A percentile compares a stretch with the other conserved stretches of the same genome.
Evolutionary conservation across 176 grass and related monocot species (phyloP).

Genomic region (Zoysia pacifica): DNA sequence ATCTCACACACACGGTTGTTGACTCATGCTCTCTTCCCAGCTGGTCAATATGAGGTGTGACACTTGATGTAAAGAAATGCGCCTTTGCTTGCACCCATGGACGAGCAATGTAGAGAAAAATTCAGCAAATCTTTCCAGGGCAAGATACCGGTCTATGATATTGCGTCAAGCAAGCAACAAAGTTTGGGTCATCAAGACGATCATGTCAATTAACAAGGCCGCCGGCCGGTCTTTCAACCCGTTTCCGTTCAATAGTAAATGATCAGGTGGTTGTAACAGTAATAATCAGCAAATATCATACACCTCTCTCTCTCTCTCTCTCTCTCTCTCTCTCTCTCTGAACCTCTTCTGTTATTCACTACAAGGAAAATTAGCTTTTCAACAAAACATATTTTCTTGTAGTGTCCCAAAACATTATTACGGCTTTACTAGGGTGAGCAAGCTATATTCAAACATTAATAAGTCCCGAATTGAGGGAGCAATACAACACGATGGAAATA

Average conservation of each 20-base stretch:
- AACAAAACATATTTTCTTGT: too few species aligned
- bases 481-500: too few species aligned
- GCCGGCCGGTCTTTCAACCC: not conserved
- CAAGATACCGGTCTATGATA: not conserved
- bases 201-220: not conserved
- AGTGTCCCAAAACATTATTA: too few species aligned
- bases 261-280: not conserved
- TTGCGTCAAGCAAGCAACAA: conserved; percentile 28
- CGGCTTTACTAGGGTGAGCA: too few species aligned
- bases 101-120: not conserved
- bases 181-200: not conserved
- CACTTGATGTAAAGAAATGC: conserved; percentile 2
- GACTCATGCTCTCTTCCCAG: not conserved
- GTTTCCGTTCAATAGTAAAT: not conserved
- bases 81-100: not conserved
- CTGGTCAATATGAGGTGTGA: conserved; percentile 6
- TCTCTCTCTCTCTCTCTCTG: too few species aligned
- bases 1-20: not conserved
- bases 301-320: not conserved
- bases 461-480: too few species aligned
- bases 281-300: not conserved
- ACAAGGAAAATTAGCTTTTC: too few species aligned
- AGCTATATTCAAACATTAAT: too few species aligned
- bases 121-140: not conserved
- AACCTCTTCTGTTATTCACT: too few species aligned